These are phyloP conservation scores for Escallonia rubra DNA, from an alignment of 129 eudicot genomes.

Conservation along the genomic window DNA sequence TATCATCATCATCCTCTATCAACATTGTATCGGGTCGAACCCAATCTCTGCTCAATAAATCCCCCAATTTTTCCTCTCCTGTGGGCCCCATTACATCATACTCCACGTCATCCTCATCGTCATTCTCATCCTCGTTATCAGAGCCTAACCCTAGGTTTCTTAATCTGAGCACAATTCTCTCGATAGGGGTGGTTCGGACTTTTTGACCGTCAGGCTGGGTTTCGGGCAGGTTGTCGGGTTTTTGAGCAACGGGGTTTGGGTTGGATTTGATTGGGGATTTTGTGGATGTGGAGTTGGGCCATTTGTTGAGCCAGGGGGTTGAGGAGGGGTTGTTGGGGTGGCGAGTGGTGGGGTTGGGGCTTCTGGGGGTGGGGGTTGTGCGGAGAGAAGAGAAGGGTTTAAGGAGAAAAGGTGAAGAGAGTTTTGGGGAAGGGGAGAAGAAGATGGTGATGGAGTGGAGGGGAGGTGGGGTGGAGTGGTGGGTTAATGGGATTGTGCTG, in stretches of 20 bases:
- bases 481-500: slow-evolving; percentile 25
- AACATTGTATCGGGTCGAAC: slow-evolving; percentile 67
- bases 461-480: slow-evolving; percentile 9
- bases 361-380: slow-evolving; percentile 6
- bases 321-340: slow-evolving; percentile 27
- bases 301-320: slow-evolving; percentile 65
- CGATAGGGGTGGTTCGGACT: slow-evolving; percentile 56
- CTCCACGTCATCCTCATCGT: slow-evolving; percentile 8
- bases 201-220: background rate
- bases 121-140: slow-evolving; percentile 57
- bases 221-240: slow-evolving; percentile 8
- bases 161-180: slow-evolving; percentile 66
- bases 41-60: slow-evolving; percentile 89
- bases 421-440: slow-evolving; percentile 29
- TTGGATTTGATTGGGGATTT: slow-evolving; percentile 9
- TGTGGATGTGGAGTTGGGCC: slow-evolving; percentile 27
- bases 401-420: slow-evolving; percentile 20
- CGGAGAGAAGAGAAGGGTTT: slow-evolving; percentile 41
- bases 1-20: slow-evolving; percentile 42
- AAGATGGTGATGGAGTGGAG: slow-evolving; percentile 1
- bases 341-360: background rate
- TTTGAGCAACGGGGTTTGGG: background rate
- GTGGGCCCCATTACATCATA: slow-evolving; percentile 19
- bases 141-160: slow-evolving; percentile 70
- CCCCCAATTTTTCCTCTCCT: slow-evolving; percentile 71